Evolutionary conservation across 495 filamentous ascomycete genomes (phyloP).

Genomic region (Aspergillus bertholletiae): DNA sequence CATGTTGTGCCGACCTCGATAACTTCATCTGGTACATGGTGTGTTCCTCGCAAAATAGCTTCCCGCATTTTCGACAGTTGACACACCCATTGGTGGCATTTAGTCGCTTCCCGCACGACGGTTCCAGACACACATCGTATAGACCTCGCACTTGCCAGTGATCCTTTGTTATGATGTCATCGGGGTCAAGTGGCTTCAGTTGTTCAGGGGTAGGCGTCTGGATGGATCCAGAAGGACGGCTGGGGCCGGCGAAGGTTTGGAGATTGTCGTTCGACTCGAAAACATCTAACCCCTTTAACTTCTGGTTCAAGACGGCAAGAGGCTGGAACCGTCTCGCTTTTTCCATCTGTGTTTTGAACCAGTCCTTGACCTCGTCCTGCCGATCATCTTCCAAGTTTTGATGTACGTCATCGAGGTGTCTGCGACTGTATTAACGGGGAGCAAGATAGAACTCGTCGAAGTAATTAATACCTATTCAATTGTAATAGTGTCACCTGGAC

Average conservation of each 20-base stretch:
- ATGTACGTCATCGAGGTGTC: constrained; percentile 92
- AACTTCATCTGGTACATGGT: constrained; percentile 99
- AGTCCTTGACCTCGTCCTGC: constrained; percentile 96
- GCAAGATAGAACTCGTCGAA: not conserved
- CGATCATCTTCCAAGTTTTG: constrained; percentile 88
- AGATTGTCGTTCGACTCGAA: constrained; percentile 88
- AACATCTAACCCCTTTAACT: constrained; percentile 92
- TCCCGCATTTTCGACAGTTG: constrained; percentile 90
- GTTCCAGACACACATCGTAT: constrained; percentile 83
- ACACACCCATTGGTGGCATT: constrained; percentile 77
- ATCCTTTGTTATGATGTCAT: constrained; percentile 78
- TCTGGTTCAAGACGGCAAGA: constrained; percentile 86
- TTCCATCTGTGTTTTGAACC: constrained; percentile 94
- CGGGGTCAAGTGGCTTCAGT: constrained; percentile 60
- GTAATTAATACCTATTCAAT: constrained; percentile 68
- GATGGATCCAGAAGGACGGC: constrained; percentile 25
- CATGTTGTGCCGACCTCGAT: constrained; percentile 82
- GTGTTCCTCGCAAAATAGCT: constrained; percentile 94
- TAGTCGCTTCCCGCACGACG: constrained; percentile 74
- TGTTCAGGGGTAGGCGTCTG: constrained; percentile 32
- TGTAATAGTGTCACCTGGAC: constrained; percentile 84
- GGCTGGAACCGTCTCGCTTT: constrained; percentile 97
- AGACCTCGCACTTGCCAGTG: constrained; percentile 80
- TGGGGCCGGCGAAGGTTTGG: constrained; percentile 26
- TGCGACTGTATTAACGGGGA: constrained; percentile 28